phyloP scores from a whole-genome alignment of 495 filamentous ascomycete species.

The Amniculicola lignicola region DNA sequence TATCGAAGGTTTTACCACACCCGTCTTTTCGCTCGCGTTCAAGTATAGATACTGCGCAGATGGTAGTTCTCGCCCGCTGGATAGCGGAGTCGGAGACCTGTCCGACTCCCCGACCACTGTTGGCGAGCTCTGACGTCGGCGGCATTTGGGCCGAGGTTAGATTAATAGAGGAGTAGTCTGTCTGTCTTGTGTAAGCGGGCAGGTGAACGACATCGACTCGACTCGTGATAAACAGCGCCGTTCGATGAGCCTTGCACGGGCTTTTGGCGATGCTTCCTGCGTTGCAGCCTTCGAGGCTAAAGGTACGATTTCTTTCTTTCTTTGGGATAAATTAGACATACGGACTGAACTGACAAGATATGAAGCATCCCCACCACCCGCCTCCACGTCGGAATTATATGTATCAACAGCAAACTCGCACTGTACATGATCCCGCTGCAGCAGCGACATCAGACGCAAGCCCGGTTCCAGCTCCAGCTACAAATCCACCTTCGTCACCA shows the following conservation, averaged over 20 bases:
- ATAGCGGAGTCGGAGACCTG: slow-evolving; percentile 11
- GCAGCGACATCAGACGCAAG: neutral
- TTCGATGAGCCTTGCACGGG: slow-evolving; percentile 15
- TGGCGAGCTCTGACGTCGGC: slow-evolving; percentile 24
- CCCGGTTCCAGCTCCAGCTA: neutral
- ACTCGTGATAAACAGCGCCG: too few species aligned
- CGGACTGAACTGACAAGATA: too few species aligned
- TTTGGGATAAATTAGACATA: too few species aligned
- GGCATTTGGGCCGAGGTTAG: slow-evolving; percentile 17
- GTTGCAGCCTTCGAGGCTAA: slow-evolving; percentile 39
- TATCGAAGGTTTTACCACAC: too few species aligned
- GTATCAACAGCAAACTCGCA: slow-evolving; percentile 35
- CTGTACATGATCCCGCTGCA: slow-evolving; percentile 18
- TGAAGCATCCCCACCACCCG: slow-evolving; percentile 12
- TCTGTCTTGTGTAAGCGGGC: too few species aligned
- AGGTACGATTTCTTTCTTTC: slow-evolving; percentile 17
- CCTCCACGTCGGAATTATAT: slow-evolving; percentile 12
- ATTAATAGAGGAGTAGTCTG: too few species aligned
- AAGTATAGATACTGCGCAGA: slow-evolving; percentile 7
- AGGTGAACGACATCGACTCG: too few species aligned
- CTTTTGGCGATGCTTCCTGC: slow-evolving; percentile 35
- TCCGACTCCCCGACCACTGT: slow-evolving; percentile 7
- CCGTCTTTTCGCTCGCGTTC: too few species aligned
- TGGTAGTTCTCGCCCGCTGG: neutral
- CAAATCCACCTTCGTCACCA: neutral